Evolutionary conservation across 2,329 filamentous ascomycete species (phyloP), one percentile per base, ranked within the genome.

Genomic region (Pseudogymnoascus sp.): DNA sequence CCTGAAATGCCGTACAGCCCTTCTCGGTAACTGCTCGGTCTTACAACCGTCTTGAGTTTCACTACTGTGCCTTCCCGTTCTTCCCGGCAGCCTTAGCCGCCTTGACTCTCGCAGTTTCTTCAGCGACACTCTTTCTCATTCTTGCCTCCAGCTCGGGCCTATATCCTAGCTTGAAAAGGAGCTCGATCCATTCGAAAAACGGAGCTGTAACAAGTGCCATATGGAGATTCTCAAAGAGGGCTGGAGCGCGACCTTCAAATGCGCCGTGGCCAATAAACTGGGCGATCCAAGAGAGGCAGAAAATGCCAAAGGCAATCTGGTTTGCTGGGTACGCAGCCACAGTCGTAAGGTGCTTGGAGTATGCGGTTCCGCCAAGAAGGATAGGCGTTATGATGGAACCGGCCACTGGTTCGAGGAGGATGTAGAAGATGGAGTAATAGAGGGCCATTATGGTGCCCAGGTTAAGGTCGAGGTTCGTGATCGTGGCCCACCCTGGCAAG

Each of bases 101-200:
- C 71, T 87, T 86, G 65, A 79, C 78, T 37, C 82, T 78, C 70
- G 84, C 82, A 67, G 97, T 82, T 74, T 96, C 91, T 69, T 84
- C 80, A 72, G 87, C 77, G 3, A 97, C 90, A 38, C 84, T 86
- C 73, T 87, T 86, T 66, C 93, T 86, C 50, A 98, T 85, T 60
- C 93, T 86, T 65, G 84, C 82, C 78, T 93, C 91, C 69, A 99
- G 80, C 75, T 96, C 92, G 1, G 88, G 90, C 65, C 95, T 85
- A 77, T 98, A 99, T 59, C 95, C 95, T 60, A 96, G 84, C 71
- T 82, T 86, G 80, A 99, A 99, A 26, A 99, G 82, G 24, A 96
- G 78, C 78, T 98, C 93, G 70, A 99, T 89, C 90, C 95, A 99
- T 64, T 98, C 93, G 70, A 98, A 99, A 72, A 99, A 89, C 7